phyloP scores from a whole-genome alignment of 371 early-diverging fungal genomes.

The Saksenaea oblongispora region DNA sequence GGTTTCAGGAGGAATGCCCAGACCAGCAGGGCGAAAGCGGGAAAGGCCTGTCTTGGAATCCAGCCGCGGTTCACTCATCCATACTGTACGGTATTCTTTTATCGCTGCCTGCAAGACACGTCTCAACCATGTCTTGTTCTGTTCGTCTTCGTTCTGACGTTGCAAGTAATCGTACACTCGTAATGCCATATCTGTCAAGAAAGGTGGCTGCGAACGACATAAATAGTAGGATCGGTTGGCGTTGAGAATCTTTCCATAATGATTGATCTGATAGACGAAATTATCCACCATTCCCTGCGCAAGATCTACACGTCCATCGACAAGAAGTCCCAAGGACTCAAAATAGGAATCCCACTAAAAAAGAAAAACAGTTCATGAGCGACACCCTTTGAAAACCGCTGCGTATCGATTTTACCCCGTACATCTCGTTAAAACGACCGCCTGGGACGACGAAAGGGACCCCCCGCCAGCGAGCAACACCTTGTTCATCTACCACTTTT shows the following conservation, averaged over 20 bases:
- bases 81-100: conserved; percentile 87
- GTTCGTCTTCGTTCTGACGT: conserved; percentile 12
- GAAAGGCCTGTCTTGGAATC: conserved; percentile 73
- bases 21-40: conserved; percentile 81
- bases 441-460: conserved; percentile 94
- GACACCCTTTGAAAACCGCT: background rate
- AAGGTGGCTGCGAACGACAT: conserved; percentile 93
- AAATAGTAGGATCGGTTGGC: conserved; percentile 95
- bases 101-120: conserved; percentile 70
- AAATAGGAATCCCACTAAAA: conserved; percentile 91
- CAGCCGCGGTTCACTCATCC: conserved; percentile 79
- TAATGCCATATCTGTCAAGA: conserved; percentile 91
- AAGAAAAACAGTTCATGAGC: too few relatives aligned
- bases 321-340: conserved; percentile 80
- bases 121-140: conserved; percentile 73
- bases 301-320: conserved; percentile 77
- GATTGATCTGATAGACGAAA: conserved; percentile 88
- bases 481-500: conserved; percentile 46
- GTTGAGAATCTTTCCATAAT: conserved; percentile 95
- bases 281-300: conserved; percentile 93
- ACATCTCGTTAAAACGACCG: conserved; percentile 96
- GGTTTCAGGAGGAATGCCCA: conserved; percentile 94
- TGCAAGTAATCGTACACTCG: conserved; percentile 64
- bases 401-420: conserved; percentile 55
- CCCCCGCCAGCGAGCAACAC: conserved; percentile 54